Evolutionary conservation across 345 rosid genomes (phyloP).

Genomic region (Zanthoxylum bungeanum): DNA sequence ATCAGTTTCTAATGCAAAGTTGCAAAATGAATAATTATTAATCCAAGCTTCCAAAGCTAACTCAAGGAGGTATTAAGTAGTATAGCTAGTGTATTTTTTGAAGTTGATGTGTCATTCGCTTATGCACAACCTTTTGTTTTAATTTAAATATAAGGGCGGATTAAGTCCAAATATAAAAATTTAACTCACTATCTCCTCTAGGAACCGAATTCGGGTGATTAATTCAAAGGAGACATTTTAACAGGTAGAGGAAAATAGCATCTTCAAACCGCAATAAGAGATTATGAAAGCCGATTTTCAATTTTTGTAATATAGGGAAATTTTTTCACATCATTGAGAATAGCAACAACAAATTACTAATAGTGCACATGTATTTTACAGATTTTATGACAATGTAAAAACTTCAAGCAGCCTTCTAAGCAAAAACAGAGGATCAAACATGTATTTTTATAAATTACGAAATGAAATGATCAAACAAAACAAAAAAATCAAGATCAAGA

Average conservation of each 20-base stretch:
- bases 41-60: no score
- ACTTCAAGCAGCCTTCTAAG: constrained; percentile 1
- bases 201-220: no score
- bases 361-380: constrained; percentile 5
- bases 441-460: background rate
- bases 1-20: no score
- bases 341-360: constrained; percentile 3
- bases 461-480: background rate
- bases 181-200: no score
- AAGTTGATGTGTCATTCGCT: no score
- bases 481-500: background rate
- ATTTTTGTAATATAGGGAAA: background rate
- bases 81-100: no score
- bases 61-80: no score
- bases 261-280: background rate
- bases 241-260: background rate
- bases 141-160: no score
- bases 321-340: background rate
- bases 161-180: no score
- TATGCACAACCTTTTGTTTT: no score
- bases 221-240: background rate
- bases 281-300: background rate
- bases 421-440: constrained; percentile 11
- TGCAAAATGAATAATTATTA: no score
- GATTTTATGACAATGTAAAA: constrained; percentile 7